Conservation (phyloP, 1,284 basidiomycete genomes). For the Tylopilus sp. region DNA sequence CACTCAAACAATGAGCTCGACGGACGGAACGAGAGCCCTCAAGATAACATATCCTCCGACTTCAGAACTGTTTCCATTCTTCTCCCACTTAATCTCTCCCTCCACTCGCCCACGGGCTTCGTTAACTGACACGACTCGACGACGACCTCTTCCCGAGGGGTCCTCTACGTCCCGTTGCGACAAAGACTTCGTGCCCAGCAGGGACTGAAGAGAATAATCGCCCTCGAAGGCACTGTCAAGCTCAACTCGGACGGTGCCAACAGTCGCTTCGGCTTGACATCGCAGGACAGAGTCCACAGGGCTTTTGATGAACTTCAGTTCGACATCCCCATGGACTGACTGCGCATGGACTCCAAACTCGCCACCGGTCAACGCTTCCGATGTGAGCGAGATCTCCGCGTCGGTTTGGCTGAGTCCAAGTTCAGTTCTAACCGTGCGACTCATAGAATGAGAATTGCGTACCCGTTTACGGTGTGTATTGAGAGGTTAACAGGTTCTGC, state of each 20-base stretch:
- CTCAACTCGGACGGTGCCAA: slow-evolving; percentile 31
- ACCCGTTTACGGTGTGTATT: slow-evolving; percentile 41
- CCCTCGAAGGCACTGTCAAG: slow-evolving; percentile 46
- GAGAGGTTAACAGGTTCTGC: slow-evolving; percentile 22
- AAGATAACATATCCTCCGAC: slow-evolving; percentile 22
- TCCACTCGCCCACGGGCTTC: slow-evolving; percentile 6
- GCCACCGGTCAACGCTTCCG: slow-evolving; percentile 26
- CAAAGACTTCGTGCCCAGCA: slow-evolving; percentile 23
- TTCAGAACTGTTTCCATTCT: slow-evolving; percentile 16
- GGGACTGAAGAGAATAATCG: slow-evolving; percentile 34
- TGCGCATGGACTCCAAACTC: slow-evolving; percentile 35
- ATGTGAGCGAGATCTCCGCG: slow-evolving; percentile 31
- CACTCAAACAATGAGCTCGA: slow-evolving; percentile 24
- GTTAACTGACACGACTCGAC: slow-evolving; percentile 22
- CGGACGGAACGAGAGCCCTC: slow-evolving; percentile 14
- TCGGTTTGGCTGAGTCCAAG: slow-evolving; percentile 29
- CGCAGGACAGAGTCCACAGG: slow-evolving; percentile 41
- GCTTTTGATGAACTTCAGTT: slow-evolving; percentile 32
- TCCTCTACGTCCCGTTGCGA: slow-evolving; percentile 32
- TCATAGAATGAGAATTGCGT: slow-evolving; percentile 9
- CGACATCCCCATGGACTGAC: slow-evolving; percentile 32
- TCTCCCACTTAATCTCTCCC: slow-evolving; percentile 27
- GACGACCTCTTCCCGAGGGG: slow-evolving; percentile 39
- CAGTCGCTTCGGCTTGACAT: slow-evolving; percentile 33
- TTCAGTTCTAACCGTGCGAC: slow-evolving; percentile 5